phyloP scores from a whole-genome alignment of 2,329 filamentous ascomycete species.

The Pseudogymnoascus sp. region DNA sequence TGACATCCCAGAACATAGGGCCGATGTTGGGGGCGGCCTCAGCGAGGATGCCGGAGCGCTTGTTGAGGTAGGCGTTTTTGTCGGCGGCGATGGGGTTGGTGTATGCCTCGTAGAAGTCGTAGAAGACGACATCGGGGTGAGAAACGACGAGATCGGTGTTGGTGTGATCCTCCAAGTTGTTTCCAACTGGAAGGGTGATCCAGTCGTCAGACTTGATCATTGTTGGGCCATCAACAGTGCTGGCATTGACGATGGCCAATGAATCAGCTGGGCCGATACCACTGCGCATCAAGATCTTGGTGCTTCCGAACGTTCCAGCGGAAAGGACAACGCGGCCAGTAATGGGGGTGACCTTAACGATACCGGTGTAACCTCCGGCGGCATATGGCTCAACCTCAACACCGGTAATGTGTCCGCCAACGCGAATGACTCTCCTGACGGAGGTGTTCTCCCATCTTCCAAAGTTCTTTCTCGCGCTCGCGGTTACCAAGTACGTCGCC shows the following conservation, averaged over 20 bases:
- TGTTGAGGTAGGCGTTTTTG: constrained; percentile 37
- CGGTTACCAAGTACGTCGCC: constrained; percentile 60
- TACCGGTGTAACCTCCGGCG: constrained; percentile 48
- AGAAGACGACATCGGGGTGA: constrained; percentile 44
- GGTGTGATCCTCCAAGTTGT: constrained; percentile 57
- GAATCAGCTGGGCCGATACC: constrained; percentile 46
- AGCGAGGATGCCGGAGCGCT: constrained; percentile 52
- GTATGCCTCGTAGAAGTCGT: constrained; percentile 57
- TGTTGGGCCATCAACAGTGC: neutral
- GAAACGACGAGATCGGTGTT: constrained; percentile 46
- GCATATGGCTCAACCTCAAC: constrained; percentile 55
- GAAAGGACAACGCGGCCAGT: constrained; percentile 30
- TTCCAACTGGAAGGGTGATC: constrained; percentile 53
- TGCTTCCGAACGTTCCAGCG: neutral
- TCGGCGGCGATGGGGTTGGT: constrained; percentile 39
- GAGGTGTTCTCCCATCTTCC: constrained; percentile 57
- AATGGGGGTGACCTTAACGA: constrained; percentile 30
- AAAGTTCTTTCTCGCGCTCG: constrained; percentile 54
- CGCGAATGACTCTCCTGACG: constrained; percentile 57
- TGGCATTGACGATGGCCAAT: constrained; percentile 31
- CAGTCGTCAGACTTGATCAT: constrained; percentile 37
- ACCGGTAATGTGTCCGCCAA: constrained; percentile 53
- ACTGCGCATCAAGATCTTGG: constrained; percentile 48
- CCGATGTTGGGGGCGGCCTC: constrained; percentile 61
- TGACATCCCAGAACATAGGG: constrained; percentile 54